Base-by-base conservation (phyloP, 2,329 filamentous ascomycete genomes). In the Pezicula rhizophila region DNA sequence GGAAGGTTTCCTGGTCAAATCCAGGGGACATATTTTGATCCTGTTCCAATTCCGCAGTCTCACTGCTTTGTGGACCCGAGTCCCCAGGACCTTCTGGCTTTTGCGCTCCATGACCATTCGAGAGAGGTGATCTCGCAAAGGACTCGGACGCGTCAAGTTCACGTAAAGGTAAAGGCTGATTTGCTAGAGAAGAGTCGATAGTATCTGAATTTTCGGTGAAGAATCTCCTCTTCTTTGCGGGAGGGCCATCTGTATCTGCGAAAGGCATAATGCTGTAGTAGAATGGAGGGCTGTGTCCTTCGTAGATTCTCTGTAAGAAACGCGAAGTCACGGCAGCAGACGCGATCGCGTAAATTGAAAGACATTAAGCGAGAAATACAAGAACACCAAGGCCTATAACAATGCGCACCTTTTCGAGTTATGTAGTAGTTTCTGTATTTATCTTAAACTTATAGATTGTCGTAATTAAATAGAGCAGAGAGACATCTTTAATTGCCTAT, bases 1-100 rank as follows among this genome's bases (percentile, higher is more conserved):
- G 75, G 47, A 87, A 83, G 0, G 70, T 73, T 28, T 71, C 71
- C 48, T 74, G 68, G 55, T 85, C 78, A 52, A 86, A 85, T 5
- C 49, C 54, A 15, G 51, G 53, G 18, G 45, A 47, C 23, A 43
- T 15, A 38, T 49, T 51, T 25, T 63, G 59, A 34, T 65, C 62
- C 14, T 64, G 57, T 26, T 5, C 11, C 10, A 8, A 12, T 40
- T 17, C 23, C 12, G 8, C 38, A 12, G 38, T 8, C 10, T 2
- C 6, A 8, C 17, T 12, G 3, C 45, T 35, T 11, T 41, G 46
- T 25, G 31, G 17, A 45, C 35, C 17, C 26, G 38, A 8, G 5
- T 41, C 39, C 14, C n/a, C 43, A 39, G 33, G 18, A 8, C 20
- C 42, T 28, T 39, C 33, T 15, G 42, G 12, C 5, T 34, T 28